Base-by-base conservation (phyloP, 345 rosid species). In the Leavenworthia alabamica region DNA sequence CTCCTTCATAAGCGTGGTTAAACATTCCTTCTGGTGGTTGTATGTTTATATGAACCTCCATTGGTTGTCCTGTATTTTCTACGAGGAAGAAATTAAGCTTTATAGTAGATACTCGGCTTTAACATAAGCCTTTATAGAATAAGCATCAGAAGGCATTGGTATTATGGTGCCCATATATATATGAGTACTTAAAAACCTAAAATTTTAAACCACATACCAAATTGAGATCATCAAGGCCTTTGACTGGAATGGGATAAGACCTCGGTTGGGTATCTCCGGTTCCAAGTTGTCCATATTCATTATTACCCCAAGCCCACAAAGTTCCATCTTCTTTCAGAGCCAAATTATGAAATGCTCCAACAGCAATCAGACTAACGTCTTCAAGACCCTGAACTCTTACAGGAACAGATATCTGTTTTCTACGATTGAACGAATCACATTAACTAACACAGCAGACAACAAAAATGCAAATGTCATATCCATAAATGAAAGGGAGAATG, bases 261-360 rank as follows among this genome's bases (percentile, higher is more conserved):
- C 96, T 84, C 13, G 99, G 99, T 62, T 94, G 99, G 62, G 97
- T 94, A 75, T 94, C 99, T 7, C 99, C 97, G 4, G 96, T 94
- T 52, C 99, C 99, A 77, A 94, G 99, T 70, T 94, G 99, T 68
- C 99, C 97, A 45, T 94, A 94, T 73, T 94, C 99, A 58, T 94
- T 94, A 71, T 84, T 94, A 40, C 99, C 99, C 99, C 97, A 94
- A 26, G 96, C 97, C 99, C 95, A 86, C 76, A 90, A 68, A 50
- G 83, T 76, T 55, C 96, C 97, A 73, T 90, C 93, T 73, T 88
- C 96, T 74, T 90, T 79, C 54, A 94, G 93, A 67, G 97, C 97
- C 76, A 94, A 77, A 72, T 94, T 94, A 74, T 94, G 97, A 75
- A 94, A 94, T 62, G 99, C 99, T 56, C 99, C 99, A 36, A 86